Evolutionary conservation across 2,329 filamentous ascomycete genomes (phyloP), one percentile per base, ranked within the genome.

Genomic region (Alternaria triticimaculans): DNA sequence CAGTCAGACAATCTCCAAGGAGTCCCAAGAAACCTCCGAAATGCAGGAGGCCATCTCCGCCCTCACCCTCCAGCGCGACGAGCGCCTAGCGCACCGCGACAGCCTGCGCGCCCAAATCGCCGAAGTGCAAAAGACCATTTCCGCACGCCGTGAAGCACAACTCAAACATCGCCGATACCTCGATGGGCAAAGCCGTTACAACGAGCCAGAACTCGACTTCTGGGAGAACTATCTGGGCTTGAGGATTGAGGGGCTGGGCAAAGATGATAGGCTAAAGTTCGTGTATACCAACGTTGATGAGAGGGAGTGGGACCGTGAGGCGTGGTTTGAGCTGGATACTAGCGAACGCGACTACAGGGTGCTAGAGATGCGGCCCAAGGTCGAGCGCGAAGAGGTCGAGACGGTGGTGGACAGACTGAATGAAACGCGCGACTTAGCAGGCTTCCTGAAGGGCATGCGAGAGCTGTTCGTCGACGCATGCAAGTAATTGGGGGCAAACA

Each of bases 161-260:
- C 85, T 89, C 55, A 87, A 88, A 66, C 89, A 92, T 77, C 89
- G 92, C 51, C 87, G 88, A 66, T 89, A 93, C 71, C 85, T 97
- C 41, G 93, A 96, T 73, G 87, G 90, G 2, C 95, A 98, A 82
- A 88, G 92, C 58, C 88, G 93, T 33, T 92, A 95, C 81, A 98
- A 99, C 80, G 88, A 92, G 46, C 96, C 96, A 0, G 96, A 99
- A 83, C 86, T 99, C 49, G 92, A 94, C 71, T 98, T 98, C 78
- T 99, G 96, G 96, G 92, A 97, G 78, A 91, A 91, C 58, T 96
- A 95, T 77, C 84, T 99, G 63, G 94, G 95, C 62, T 80, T 98
- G 77, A 86, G 91, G 64, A 96, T 99, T 75, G 95, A 98, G 77
- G 95, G 95, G 2, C 92, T 92, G 0, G 94, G 93, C 1, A 87